phyloP scores from a whole-genome alignment of 805 yeast genomes.

The Kodamaea restingae region DNA sequence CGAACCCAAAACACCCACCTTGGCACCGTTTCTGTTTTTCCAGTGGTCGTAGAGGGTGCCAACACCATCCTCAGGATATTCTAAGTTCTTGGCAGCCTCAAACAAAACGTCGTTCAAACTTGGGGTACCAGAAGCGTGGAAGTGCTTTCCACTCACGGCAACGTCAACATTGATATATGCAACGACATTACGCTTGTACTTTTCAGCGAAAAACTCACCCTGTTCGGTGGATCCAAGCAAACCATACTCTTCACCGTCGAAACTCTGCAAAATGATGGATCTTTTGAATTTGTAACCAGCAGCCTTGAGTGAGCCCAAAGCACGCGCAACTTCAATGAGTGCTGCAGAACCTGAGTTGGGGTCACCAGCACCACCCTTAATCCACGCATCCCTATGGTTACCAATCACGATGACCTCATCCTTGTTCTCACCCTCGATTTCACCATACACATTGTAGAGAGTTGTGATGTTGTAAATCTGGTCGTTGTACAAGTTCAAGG shows the following conservation, averaged over 20 bases:
- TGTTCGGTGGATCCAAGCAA: slow-evolving; percentile 53
- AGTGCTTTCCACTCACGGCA: slow-evolving; percentile 49
- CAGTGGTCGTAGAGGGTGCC: slow-evolving; percentile 50
- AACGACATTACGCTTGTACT: slow-evolving; percentile 40
- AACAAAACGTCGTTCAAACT: slow-evolving; percentile 44
- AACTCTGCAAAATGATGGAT: slow-evolving; percentile 35
- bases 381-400: slow-evolving; percentile 47
- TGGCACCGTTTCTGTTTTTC: slow-evolving; percentile 26
- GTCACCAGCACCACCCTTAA: slow-evolving; percentile 47
- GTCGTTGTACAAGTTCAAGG: slow-evolving; percentile 39
- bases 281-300: slow-evolving; percentile 38
- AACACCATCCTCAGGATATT: slow-evolving; percentile 36
- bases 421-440: slow-evolving; percentile 35
- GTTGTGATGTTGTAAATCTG: slow-evolving; percentile 40
- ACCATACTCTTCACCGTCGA: slow-evolving; percentile 49
- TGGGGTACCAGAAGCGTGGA: slow-evolving; percentile 54
- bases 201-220: slow-evolving; percentile 45
- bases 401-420: slow-evolving; percentile 42
- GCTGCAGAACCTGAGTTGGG: slow-evolving; percentile 45
- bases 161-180: slow-evolving; percentile 51
- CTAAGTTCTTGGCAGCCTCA: slow-evolving; percentile 45
- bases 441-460: slow-evolving; percentile 42
- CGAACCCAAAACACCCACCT: slow-evolving; percentile 43
- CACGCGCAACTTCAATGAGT: slow-evolving; percentile 40
- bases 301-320: slow-evolving; percentile 34